phyloP scores from a whole-genome alignment of 2,329 filamentous ascomycete species.

The Phialophora verrucosa region DNA sequence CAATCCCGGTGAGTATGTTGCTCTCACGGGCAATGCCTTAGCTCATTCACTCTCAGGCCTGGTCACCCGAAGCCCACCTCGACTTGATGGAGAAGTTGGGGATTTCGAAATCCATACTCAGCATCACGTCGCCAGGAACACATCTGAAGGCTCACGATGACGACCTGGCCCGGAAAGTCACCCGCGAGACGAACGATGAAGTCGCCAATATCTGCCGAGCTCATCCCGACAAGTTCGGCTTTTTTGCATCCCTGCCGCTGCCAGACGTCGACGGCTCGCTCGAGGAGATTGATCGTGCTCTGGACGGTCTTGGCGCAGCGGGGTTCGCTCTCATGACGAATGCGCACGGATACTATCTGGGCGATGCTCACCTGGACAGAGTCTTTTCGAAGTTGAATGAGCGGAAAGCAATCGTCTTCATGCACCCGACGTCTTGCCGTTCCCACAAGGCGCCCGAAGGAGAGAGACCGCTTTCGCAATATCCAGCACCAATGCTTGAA shows the following conservation, averaged over 20 bases:
- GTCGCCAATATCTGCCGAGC: slow-evolving; percentile 35
- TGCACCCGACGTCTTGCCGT: slow-evolving; percentile 56
- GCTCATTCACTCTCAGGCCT: slow-evolving; percentile 42
- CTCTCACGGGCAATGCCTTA: background rate
- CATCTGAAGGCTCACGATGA: slow-evolving; percentile 49
- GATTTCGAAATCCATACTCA: slow-evolving; percentile 59
- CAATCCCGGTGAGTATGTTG: slow-evolving; percentile 14
- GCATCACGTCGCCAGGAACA: slow-evolving; percentile 60
- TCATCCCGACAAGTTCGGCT: slow-evolving; percentile 51
- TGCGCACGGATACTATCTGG: slow-evolving; percentile 58
- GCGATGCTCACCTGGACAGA: slow-evolving; percentile 50
- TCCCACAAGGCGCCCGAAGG: slow-evolving; percentile 8
- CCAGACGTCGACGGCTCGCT: slow-evolving; percentile 56
- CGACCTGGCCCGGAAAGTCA: slow-evolving; percentile 43
- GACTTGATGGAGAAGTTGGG: slow-evolving; percentile 56
- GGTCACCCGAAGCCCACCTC: slow-evolving; percentile 55
- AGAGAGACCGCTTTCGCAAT: slow-evolving; percentile 21
- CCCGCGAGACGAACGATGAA: slow-evolving; percentile 45
- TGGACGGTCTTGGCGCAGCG: slow-evolving; percentile 50
- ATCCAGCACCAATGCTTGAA: slow-evolving; percentile 28
- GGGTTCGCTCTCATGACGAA: slow-evolving; percentile 60
- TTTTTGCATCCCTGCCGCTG: slow-evolving; percentile 60
- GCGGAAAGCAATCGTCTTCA: slow-evolving; percentile 56
- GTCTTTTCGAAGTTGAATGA: slow-evolving; percentile 57
- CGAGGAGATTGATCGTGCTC: slow-evolving; percentile 53